phyloP scores from a whole-genome alignment of 1,284 basidiomycete genomes.

The Puccinia polysora region DNA sequence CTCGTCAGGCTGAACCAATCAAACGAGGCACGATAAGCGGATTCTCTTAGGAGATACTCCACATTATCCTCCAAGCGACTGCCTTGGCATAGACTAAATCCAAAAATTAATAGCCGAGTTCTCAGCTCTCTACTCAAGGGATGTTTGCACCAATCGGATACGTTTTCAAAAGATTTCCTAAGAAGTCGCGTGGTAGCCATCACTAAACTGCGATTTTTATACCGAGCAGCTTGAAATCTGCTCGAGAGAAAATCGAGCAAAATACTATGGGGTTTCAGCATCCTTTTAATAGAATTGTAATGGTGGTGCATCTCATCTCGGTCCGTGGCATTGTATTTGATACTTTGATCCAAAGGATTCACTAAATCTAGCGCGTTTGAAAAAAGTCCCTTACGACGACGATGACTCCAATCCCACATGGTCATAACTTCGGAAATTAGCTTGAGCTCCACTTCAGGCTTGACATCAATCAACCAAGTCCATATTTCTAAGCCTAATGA shows the following conservation, averaged over 20 bases:
- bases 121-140: constrained; percentile 81
- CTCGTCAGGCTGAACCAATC: constrained; percentile 70
- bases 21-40: constrained; percentile 73
- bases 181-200: constrained; percentile 76
- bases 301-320: constrained; percentile 75
- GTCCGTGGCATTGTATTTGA: constrained; percentile 86
- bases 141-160: constrained; percentile 60
- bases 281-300: constrained; percentile 65
- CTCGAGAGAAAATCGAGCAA: constrained; percentile 87
- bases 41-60: constrained; percentile 71
- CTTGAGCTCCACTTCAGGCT: constrained; percentile 68
- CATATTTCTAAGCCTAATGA: constrained; percentile 86
- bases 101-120: constrained; percentile 84
- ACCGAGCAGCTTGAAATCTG: constrained; percentile 86
- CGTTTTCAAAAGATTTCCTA: constrained; percentile 62
- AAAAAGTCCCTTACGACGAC: constrained; percentile 73
- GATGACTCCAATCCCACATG: constrained; percentile 80
- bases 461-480: constrained; percentile 91
- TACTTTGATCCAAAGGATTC: constrained; percentile 80
- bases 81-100: constrained; percentile 84
- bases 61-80: constrained; percentile 78
- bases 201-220: constrained; percentile 78
- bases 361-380: constrained; percentile 64
- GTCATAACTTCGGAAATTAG: constrained; percentile 80
- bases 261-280: constrained; percentile 76